Conservation (phyloP, 371 early-diverging fungal species). For the Umbelopsis sp. region DNA sequence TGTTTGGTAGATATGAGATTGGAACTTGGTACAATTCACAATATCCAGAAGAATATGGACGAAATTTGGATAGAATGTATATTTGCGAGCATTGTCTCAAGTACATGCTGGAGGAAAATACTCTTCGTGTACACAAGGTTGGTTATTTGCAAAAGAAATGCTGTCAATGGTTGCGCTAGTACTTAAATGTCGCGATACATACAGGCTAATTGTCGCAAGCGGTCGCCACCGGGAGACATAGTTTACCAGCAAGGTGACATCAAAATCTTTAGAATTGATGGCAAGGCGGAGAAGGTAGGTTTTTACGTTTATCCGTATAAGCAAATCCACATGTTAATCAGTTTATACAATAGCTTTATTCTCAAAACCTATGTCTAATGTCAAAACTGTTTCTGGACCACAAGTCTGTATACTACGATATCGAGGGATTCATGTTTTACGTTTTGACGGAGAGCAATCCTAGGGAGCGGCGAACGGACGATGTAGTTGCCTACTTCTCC, state of each 20-base stretch:
- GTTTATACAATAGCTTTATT: conserved; percentile 71
- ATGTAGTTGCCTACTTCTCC: conserved; percentile 73
- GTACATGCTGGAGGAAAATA: conserved; percentile 60
- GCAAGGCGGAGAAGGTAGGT: conserved; percentile 76
- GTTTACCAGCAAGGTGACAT: conserved; percentile 82
- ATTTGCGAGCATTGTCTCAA: conserved; percentile 90
- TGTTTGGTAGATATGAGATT: conserved; percentile 72
- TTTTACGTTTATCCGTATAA: not conserved
- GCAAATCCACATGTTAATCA: conserved; percentile 22
- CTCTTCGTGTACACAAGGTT: conserved; percentile 59
- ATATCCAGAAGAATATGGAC: conserved; percentile 85
- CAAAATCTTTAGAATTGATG: conserved; percentile 92
- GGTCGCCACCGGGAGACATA: conserved; percentile 86
- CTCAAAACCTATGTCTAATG: conserved; percentile 94
- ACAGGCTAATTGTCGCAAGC: conserved; percentile 58
- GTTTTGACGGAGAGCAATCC: conserved; percentile 78
- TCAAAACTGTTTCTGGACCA: conserved; percentile 97
- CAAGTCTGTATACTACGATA: conserved; percentile 98
- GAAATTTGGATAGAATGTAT: conserved; percentile 68
- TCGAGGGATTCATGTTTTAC: conserved; percentile 98
- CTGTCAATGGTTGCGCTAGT: not conserved
- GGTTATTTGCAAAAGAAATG: not conserved
- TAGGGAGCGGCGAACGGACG: conserved; percentile 40
- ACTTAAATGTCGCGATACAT: conserved; percentile 1
- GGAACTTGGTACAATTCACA: conserved; percentile 95